Evolutionary conservation across 345 rosid species (phyloP), one percentile per base, ranked within the genome.

Genomic region (Cochlearia excelsa): DNA sequence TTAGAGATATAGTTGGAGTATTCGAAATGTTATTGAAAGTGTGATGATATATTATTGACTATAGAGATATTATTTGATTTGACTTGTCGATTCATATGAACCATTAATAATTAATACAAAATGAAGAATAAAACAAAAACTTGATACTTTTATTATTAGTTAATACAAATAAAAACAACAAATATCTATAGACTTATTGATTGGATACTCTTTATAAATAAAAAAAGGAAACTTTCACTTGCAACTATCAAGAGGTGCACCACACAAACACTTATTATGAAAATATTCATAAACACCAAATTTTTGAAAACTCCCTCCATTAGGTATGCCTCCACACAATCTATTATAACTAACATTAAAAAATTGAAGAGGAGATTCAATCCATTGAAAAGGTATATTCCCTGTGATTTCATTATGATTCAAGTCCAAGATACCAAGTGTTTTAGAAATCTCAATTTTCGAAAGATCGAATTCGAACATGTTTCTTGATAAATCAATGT

Each of bases 261-360:
- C 98, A 45, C 96, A 87, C 74, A 91, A 62, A 77, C 98, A 91
- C 65, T 68, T 56, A 35, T 85, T 91, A 57, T 85, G 96, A 64
- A 81, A 63, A 60, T 82, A 87, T 0, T 77, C 2, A 7, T 74
- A 63, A 55, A 57, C 57, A 64, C 74, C 92, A 52, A 87, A 76
- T 3, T 58, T 74, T 81, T 87, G 87, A 72, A 87, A 49, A 54
- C 23, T 34, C 23, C 94, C 94, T 9, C 91, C 94, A 0, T 27
- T 76, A 0, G 96, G 92, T 30, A 91, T 85, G 60, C 47, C 43
- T 7, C 96, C 90, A 57, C 96, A 87, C 38, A 91, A 49, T 60
- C 69, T 72, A 66, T 91, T 91, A 41, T 87, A 85, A 71, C 98
- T 87, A 59, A 87, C 79, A 53, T 91, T 82, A 8, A 87, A 59